Base-by-base conservation (phyloP, 495 filamentous ascomycete species). In the Lindgomyces ingoldianus region DNA sequence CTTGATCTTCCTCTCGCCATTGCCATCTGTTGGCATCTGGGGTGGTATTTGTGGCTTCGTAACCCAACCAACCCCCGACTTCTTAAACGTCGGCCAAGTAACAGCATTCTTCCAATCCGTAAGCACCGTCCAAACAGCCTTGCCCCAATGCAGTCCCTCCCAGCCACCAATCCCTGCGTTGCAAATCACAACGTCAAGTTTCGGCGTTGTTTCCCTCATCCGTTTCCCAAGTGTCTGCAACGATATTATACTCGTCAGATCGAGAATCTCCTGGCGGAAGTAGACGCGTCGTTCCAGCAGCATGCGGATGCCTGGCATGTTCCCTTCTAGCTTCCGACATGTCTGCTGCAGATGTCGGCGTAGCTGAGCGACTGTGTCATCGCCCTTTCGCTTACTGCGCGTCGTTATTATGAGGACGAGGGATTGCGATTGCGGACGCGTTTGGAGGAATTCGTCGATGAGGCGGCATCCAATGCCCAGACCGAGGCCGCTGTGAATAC, bases 141-240 rank as follows among this genome's bases (percentile, higher is more conserved):
- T 55, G 25, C 78, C 73, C 89, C 90, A 98, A 74, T 91, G 75
- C 39, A 96, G 72, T n/a, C 88, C 90, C 8, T 76, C 83, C 86
- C 90, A 93, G 10, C 89, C 89, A n/a, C 92, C 93, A 25, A 90
- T 83, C 1, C 93, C 95, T 22, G 94, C 94, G 75, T 96, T 96
- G 73, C 92, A 86, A 45, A 98, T 81, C 9, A 91, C 81, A 3
- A 82, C 81, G 72, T 98, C 91, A 60, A 98, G 81, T 69, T 87
- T 87, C 14, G 89, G 86, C 4, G 50, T 67, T 4, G 57, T 57
- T 11, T 69, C 53, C 16, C 77, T 62, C 25, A 89, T 75, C 36
- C 76, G 76, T 36, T 76, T 74, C 19, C 82, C 77, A n/a, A 85
- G 74, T 1, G 67, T 67, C 49, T 83, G 80, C 9, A 87, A 77